Evolutionary conservation across 805 yeast genomes (phyloP), one percentile per base, ranked within the genome.

Genomic region (Vanderwaltozyma tropicalis): DNA sequence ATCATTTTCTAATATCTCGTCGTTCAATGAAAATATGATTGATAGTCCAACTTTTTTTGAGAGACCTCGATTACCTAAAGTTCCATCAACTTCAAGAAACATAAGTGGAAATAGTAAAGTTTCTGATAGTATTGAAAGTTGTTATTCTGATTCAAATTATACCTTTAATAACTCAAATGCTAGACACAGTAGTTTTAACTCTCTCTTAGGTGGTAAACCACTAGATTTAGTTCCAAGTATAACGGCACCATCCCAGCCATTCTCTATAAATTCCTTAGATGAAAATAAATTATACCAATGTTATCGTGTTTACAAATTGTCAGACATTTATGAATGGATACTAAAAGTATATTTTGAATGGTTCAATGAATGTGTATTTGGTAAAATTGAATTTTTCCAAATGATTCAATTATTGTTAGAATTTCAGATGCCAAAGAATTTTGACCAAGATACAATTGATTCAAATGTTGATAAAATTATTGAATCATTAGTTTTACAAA

Each of bases 291-390:
- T 74, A 37, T 52, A 68, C 10, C 63, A 59, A 18, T 76, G 81
- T 45, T 50, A 52, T 3, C 57, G 58, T 26, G 67, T 76, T 3
- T 68, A 71, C 59, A 62, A 71, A 0, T 44, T 78, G 12, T 67
- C 70, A 0, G 64, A 63, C 15, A 58, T 78, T 4, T 76, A 72
- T 47, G 50, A 56, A 22, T 78, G 84, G 84, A 69, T 78, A 26
- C 32, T 61, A 7, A 61, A 68, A 37, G 61, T 69, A 22, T 61
- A 74, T 35, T 58, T 59, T 22, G 63, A 60, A 18, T 77, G 83
- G 82, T 64, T 72, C 15, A 72, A 70, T 32, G 75, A 68, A 36
- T 66, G 58, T 49, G 49, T 60, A 8, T 67, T 78, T n/a, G 63
- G 76, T 1, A 63, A 62, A 27, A 53, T 63, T 12, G 81, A 74